Evolutionary conservation across 306 rosid genomes (phyloP), one percentile per base, ranked within the genome.

Genomic region (Vigna nakashimae): DNA sequence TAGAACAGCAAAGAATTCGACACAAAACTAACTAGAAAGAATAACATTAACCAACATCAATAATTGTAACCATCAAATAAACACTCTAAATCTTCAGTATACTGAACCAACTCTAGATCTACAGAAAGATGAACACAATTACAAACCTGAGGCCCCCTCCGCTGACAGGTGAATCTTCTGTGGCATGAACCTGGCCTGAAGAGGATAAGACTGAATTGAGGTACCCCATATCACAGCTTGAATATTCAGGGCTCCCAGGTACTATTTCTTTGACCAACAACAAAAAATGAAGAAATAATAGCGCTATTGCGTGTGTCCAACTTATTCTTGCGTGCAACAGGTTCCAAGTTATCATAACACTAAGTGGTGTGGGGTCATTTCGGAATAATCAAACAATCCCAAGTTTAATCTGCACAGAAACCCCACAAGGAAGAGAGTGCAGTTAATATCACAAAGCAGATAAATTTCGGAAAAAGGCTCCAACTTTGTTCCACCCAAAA

Each of bases 91-190:
- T 64, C 7, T 64, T 64, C 26, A 63, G 7, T 3, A 36, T 64
- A 4, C 57, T 60, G 2, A 57, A 66, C 59, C 32, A 55, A 65
- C 36, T 70, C 49, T 49, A 51, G 82, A 86, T 79, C 82, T 26
- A 22, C 3, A 80, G 12, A 16, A 70, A 65, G 57, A 24, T 9
- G 51, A 60, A 60, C 13, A 77, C 1, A 62, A 34, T 45, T 45
- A 68, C 48, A 51, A 71, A 95, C 99, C 99, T 92, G 85, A 91
- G 90, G 53, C 98, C 99, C 2, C 98, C 98, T 16, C 99, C 99
- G 80, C 97, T 92, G 38, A 91, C 98, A 46, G 99, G 98, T 28
- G 92, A 84, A 73, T 95, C 99, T 53, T 91, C 96, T 55, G 93
- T 81, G 66, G 92, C 91, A 87, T 88, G 93, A 88, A 95, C 85